Evolutionary conservation across 345 rosid species (phyloP), one percentile per base, ranked within the genome.

Genomic region (Eucalyptus erythrocorys): DNA sequence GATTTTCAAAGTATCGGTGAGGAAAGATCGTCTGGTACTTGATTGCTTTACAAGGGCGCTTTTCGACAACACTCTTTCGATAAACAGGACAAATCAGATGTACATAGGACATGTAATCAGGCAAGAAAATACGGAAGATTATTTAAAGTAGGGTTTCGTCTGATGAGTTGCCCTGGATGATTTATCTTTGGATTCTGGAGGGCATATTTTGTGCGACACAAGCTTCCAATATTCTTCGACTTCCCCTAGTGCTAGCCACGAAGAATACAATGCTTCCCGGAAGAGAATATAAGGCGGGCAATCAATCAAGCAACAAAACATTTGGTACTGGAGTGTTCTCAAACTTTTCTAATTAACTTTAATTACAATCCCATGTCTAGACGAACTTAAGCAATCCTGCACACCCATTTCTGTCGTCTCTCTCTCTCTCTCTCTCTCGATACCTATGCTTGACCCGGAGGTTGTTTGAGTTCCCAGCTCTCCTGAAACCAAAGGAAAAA

Each of bases 401-500:
- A 22, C 82, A 76, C 82, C 37, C 82, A 26, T 76, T 21, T 10
- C 47, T 37, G 61, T 50, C 27, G 27, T 49, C 43, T 49, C 8
- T 50, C 12, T 45, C 12, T 53, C 5, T 57, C 6, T 14, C 61
- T 49, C 64, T n/a, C 87, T 30, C 43, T 37, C 15, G 82, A 40
- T 76, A 40, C 82, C 92, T 94, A 93, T 42, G 92, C 90, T 88
- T 88, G 87, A 42, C 97, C 96, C 2, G 97, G 96, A 32, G 95
- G 94, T 90, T 91, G 90, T 89, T 89, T 19, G 95, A 94, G 90
- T 92, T 95, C 86, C 94, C 93, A 64, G 95, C 90, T 90, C 93
- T 92, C 91, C 97, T 93, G 93, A 66, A 88, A 42, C 11, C 11
- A 85, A 89, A 15, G 34, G 80, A 55, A 5, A 21, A 51, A 68